Conservation (phyloP, 2,329 filamentous ascomycete species). For the Escovopsis sp. region DNA sequence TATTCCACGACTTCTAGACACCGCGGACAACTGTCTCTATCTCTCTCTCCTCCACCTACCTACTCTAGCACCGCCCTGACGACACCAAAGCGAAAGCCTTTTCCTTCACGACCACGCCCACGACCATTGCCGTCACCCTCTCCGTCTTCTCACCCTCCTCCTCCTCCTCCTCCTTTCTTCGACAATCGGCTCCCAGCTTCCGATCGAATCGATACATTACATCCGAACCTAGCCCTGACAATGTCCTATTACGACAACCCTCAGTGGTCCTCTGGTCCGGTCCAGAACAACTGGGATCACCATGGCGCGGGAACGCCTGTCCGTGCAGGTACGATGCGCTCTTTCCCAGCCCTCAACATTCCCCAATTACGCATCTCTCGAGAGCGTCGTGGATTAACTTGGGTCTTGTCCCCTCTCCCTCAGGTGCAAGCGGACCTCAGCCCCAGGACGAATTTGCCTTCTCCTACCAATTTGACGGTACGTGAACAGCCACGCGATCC, state of each 20-base stretch:
- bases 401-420: conserved; percentile 5
- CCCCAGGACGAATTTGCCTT: conserved; percentile 71
- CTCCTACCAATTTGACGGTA: conserved; percentile 80
- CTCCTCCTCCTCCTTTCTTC: neutral
- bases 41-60: neutral
- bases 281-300: conserved; percentile 31
- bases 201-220: neutral
- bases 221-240: conserved; percentile 1
- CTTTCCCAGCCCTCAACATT: neutral
- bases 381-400: neutral
- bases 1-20: too few species aligned
- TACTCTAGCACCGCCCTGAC: neutral
- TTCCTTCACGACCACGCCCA: neutral
- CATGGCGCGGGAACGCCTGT: conserved; percentile 26
- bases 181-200: conserved; percentile 1
- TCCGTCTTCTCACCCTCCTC: neutral
- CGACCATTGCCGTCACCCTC: too few species aligned
- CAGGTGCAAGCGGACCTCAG: conserved; percentile 62
- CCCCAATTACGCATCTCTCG: neutral
- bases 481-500: conserved; percentile 20
- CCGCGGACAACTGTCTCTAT: too few species aligned
- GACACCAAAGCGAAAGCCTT: neutral
- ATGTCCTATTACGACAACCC: conserved; percentile 34
- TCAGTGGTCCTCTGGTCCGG: conserved; percentile 22
- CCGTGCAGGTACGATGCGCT: conserved; percentile 21